Base-by-base conservation (phyloP, 192 early-diverging fungal species). In the Umbelopsis isabellina region DNA sequence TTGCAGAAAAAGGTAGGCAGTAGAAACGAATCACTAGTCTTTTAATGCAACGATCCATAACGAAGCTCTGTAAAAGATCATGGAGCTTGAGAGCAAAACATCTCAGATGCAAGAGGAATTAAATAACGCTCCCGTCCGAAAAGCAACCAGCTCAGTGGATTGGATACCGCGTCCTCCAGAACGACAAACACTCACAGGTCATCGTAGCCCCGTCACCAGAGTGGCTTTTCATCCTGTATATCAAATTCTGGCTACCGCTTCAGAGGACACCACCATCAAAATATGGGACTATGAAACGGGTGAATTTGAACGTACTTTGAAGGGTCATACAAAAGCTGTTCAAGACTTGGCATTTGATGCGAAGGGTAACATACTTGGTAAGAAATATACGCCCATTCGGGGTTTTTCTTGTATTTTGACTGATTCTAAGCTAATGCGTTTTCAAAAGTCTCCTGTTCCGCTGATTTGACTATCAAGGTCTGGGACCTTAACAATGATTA, bases 291-390 rank as follows among this genome's bases (percentile, higher is more conserved):
- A 91, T 53, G 97, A 98, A 75, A 88, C 94, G 13, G 96, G 93
- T 47, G 91, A 92, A 48, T 96, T 92, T 80, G 97, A 98, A 77
- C 79, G 92, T 41, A 95, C 97, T 0, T 80, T 98, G 7, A 96
- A 96, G 73, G 96, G 97, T 46, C 97, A 98, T 75, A 98, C 97
- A 1, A 96, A 97, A 71, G 84, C 95, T 13, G 94, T 98, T n/a
- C 91, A 93, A 73, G 92, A 92, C 87, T 65, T 98, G 25, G 84
- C 87, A 0, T 98, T 94, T 79, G 94, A 93, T 72, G 52, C 88
- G 12, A 93, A 94, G 61, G 96, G 97, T 46, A 84, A 87, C 7
- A 83, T 90, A 55, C 78, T 97, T 52, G 90, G 92, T 94, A 86
- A 70, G 77, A 33, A 20, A 25, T 22, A 16, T 58, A 15, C 66